Conservation (phyloP, 768 basidiomycete genomes). For the Neoboletus subvelutipes region DNA sequence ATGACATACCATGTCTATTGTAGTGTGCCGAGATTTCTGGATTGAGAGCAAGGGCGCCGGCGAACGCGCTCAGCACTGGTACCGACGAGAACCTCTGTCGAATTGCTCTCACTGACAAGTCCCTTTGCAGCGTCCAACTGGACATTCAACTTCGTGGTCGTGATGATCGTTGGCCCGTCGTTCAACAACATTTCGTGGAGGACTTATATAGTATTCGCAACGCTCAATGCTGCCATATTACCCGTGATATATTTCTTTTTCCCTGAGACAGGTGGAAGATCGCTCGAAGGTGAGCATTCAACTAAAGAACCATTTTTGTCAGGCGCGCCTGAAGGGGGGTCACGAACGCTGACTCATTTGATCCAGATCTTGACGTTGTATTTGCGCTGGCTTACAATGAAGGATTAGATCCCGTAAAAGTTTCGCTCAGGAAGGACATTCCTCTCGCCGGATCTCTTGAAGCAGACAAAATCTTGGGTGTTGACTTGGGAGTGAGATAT, state of each 20-base stretch:
- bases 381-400: not conserved
- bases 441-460: not conserved
- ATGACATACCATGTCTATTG: too few species aligned
- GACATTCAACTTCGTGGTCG: not conserved
- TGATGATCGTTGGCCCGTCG: not conserved
- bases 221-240: not conserved
- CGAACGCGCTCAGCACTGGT: not conserved
- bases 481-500: not conserved
- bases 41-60: not conserved
- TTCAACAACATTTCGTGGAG: not conserved
- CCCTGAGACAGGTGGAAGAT: not conserved
- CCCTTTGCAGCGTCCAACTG: not conserved
- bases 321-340: not conserved
- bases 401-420: not conserved
- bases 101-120: not conserved
- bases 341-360: not conserved
- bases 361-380: not conserved
- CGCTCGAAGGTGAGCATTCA: not conserved
- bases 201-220: not conserved
- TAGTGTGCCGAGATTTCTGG: not conserved
- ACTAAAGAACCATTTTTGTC: not conserved
- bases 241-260: not conserved
- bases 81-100: not conserved
- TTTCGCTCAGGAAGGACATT: not conserved
- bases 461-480: not conserved